Evolutionary conservation across 2,329 filamentous ascomycete genomes (phyloP).

Genomic region (Lachnellula occidentalis): DNA sequence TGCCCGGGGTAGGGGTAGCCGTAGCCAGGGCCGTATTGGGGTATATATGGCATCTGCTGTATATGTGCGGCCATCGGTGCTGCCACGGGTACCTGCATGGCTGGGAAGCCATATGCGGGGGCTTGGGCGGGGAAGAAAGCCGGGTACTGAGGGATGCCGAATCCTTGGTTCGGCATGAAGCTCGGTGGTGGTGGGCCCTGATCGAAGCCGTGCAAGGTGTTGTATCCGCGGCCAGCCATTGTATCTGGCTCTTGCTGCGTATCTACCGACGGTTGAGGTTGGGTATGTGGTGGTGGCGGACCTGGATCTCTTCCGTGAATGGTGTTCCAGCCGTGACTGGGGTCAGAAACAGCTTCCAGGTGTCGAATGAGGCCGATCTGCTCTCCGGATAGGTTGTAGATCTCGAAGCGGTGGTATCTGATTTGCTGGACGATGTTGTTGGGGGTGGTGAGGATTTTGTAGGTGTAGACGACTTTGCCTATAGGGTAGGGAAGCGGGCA

Average conservation of each 20-base stretch:
- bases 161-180: conserved; percentile 2
- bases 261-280: neutral
- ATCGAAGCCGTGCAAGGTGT: conserved; percentile 25
- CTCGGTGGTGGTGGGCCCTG: conserved; percentile 21
- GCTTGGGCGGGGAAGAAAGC: neutral
- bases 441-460: conserved; percentile 13
- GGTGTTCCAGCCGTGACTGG: conserved; percentile 16
- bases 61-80: neutral
- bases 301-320: conserved; percentile 19
- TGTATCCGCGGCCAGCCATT: conserved; percentile 21
- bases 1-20: neutral
- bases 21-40: neutral
- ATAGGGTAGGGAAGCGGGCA: conserved; percentile 9
- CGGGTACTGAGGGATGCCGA: neutral
- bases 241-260: neutral
- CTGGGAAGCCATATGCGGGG: neutral
- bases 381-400: conserved; percentile 11
- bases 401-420: conserved; percentile 11
- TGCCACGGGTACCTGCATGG: neutral
- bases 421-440: conserved; percentile 10
- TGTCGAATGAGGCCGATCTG: conserved; percentile 15
- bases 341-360: conserved; percentile 8
- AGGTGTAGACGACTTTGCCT: conserved; percentile 13
- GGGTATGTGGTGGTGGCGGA: conserved; percentile 13
- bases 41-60: neutral